Base-by-base conservation (phyloP, 345 rosid species). In the Mercurialis annua region DNA sequence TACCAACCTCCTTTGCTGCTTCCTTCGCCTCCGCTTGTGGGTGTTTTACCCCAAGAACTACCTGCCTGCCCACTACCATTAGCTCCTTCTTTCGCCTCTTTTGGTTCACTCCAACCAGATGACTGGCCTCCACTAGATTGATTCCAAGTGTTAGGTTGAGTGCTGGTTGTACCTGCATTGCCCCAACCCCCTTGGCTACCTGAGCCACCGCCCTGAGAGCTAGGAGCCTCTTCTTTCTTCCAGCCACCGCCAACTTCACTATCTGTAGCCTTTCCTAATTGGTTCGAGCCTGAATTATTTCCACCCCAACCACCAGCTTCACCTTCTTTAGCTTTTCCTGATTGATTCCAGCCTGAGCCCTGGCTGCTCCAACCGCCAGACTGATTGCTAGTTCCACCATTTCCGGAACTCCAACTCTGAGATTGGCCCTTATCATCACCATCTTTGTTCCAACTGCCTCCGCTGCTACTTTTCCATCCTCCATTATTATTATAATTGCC, bases 321-420 rank as follows among this genome's bases (percentile, higher is more conserved):
- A 6, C 60, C 31, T 51, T 30, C 73, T 60, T 23, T 29, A 1
- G 34, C 59, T 21, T n/a, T 38, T 71, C 48, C 26, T 43, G 56
- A 46, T 43, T 57, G 38, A 6, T 56, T 56, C 70, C 70, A 65
- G 26, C 48, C 40, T 43, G 67, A 56, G 49, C 49, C 64, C 62
- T 63, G 82, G 55, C 72, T 79, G 24, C 60, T 73, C 85, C 79
- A 78, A 60, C 81, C 77, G 56, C 82, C 74, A 53, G 67, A 71
- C 71, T 79, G 73, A 59, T 65, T 65, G 44, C 76, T 67, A 21
- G 50, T 44, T 61, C 63, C 67, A 40, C 65, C 47, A 56, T 73
- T 73, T 73, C 82, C 76, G 26, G 78, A 70, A 70, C 48, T 72
- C 69, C 74, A 71, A 63, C 73, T 56, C 66, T 59, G 50, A 47